Conservation (phyloP, 2,329 filamentous ascomycete species). For the Paracoccidioides lutzii region DNA sequence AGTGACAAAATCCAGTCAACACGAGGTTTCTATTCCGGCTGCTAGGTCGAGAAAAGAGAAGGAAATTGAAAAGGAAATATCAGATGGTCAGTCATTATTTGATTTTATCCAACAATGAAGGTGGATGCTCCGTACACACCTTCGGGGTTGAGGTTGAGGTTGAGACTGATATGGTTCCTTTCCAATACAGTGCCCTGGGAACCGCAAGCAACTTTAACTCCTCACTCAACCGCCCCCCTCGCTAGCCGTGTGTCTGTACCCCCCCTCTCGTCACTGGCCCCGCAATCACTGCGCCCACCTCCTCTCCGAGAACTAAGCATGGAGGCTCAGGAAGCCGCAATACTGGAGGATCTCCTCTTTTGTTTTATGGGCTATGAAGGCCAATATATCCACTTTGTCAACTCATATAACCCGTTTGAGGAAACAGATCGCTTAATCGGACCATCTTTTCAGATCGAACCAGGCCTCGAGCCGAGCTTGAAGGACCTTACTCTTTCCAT, state of each 20-base stretch:
- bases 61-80: conserved; percentile 20
- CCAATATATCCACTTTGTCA: conserved; percentile 83
- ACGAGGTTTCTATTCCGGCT: conserved; percentile 17
- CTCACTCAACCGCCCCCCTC: conserved; percentile 57
- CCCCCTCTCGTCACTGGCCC: conserved; percentile 52
- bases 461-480: conserved; percentile 80
- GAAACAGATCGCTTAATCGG: conserved; percentile 81
- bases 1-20: conserved; percentile 17
- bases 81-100: conserved; percentile 18
- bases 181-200: conserved; percentile 48
- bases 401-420: conserved; percentile 66
- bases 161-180: conserved; percentile 8
- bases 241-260: conserved; percentile 54
- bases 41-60: conserved; percentile 14
- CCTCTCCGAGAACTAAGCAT: conserved; percentile 59
- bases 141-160: not conserved
- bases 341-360: conserved; percentile 82
- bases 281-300: conserved; percentile 53
- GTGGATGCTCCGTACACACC: too few species aligned
- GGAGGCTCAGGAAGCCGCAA: conserved; percentile 70
- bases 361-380: conserved; percentile 98
- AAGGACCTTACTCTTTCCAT: conserved; percentile 78
- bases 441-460: conserved; percentile 63
- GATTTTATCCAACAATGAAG: not conserved
- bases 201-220: conserved; percentile 62